Conservation (phyloP, 1,139 yeast genomes). For the Blastobotrys persicus region DNA sequence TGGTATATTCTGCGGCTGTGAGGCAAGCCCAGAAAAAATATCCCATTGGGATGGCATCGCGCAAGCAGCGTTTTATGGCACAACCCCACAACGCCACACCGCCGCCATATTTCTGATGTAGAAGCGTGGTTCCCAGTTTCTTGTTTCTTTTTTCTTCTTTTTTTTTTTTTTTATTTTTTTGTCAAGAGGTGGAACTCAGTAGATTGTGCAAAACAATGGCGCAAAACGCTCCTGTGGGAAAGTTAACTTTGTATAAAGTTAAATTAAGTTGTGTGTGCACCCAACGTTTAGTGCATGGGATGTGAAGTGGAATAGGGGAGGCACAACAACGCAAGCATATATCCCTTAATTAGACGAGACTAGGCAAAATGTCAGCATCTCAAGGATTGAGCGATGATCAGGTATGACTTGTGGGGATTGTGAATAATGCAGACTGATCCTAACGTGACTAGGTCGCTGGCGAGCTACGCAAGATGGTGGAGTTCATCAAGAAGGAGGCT, state of each 20-base stretch:
- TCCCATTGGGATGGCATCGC: too few relatives aligned
- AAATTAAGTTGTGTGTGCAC: neutral
- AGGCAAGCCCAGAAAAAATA: neutral
- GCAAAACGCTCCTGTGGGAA: too few relatives aligned
- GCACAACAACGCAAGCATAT: neutral
- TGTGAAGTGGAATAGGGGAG: constrained; percentile 1
- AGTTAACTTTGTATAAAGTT: neutral
- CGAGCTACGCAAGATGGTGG: constrained; percentile 96
- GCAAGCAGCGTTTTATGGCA: too few relatives aligned
- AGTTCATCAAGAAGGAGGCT: constrained; percentile 98
- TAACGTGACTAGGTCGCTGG: constrained; percentile 64
- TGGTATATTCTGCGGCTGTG: neutral
- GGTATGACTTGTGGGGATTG: constrained; percentile 8
- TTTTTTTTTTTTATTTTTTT: too few relatives aligned
- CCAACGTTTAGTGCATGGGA: neutral
- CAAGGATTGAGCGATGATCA: constrained; percentile 36
- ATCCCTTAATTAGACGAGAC: neutral
- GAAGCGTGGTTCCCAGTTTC: too few relatives aligned
- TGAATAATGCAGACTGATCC: constrained; percentile 1
- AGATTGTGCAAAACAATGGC: too few relatives aligned
- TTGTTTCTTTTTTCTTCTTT: too few relatives aligned
- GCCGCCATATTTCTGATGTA: too few relatives aligned
- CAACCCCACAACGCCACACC: neutral
- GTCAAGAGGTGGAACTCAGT: too few relatives aligned
- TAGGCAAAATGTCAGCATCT: constrained; percentile 8